phyloP scores from a whole-genome alignment of 371 early-diverging fungal species.

The Mortierella sp. region DNA sequence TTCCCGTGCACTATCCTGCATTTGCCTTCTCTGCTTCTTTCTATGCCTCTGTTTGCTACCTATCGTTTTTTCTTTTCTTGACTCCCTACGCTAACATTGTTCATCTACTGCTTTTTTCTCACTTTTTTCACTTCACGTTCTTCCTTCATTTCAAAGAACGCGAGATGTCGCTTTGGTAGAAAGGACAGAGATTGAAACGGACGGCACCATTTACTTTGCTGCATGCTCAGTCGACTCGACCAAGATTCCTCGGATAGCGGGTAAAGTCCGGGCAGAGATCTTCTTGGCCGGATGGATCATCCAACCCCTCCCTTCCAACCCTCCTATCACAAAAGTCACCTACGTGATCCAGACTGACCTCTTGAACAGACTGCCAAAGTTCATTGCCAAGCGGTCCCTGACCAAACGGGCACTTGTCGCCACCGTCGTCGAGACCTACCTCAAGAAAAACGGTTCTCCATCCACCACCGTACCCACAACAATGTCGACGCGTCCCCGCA shows the following conservation, averaged over 20 bases:
- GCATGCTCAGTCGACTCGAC: conserved; percentile 74
- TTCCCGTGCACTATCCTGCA: neutral
- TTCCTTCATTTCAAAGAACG: conserved; percentile 51
- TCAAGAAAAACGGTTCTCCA: conserved; percentile 66
- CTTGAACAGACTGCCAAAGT: conserved; percentile 71
- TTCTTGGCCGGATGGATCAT: conserved; percentile 75
- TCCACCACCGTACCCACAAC: neutral
- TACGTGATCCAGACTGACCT: conserved; percentile 66
- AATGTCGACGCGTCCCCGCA: conserved; percentile 28
- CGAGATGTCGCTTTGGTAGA: conserved; percentile 75
- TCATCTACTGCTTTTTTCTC: neutral
- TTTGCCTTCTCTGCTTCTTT: neutral
- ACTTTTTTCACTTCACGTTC: neutral
- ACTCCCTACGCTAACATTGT: neutral
- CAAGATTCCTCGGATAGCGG: conserved; percentile 67
- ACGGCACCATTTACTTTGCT: conserved; percentile 73
- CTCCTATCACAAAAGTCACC: conserved; percentile 72
- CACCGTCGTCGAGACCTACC: conserved; percentile 66
- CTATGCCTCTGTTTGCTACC: neutral
- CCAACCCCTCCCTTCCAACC: conserved; percentile 65
- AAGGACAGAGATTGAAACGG: conserved; percentile 65
- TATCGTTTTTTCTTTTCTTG: neutral
- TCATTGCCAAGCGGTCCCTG: conserved; percentile 74
- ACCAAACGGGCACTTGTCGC: conserved; percentile 73
- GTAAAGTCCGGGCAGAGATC: conserved; percentile 67